phyloP scores from a whole-genome alignment of 768 basidiomycete species.

The Rhizopogon vesiculosus region DNA sequence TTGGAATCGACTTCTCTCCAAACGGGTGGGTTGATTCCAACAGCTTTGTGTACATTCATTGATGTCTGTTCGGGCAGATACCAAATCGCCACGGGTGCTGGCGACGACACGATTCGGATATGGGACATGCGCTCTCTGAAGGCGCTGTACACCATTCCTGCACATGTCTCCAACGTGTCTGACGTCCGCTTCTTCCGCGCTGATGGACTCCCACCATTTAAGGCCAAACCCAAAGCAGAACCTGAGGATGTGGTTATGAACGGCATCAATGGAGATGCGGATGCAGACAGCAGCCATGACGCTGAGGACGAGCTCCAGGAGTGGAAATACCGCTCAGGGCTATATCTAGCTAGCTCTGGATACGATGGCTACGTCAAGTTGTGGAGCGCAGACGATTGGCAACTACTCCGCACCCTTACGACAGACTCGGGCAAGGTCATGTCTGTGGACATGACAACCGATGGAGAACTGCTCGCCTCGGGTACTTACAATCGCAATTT shows the following conservation, averaged over 20 bases:
- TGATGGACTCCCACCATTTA: conserved; percentile 45
- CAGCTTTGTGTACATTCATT: not conserved
- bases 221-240: conserved; percentile 18
- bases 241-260: conserved; percentile 49
- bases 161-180: conserved; percentile 91
- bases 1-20: conserved; percentile 88
- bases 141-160: conserved; percentile 93
- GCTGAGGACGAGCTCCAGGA: conserved; percentile 41
- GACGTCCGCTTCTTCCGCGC: conserved; percentile 92
- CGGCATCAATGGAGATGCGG: conserved; percentile 30
- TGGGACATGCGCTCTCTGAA: conserved; percentile 97
- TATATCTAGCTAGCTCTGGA: conserved; percentile 90
- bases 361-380: conserved; percentile 95
- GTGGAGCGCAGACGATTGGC: conserved; percentile 99
- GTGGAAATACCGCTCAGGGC: conserved; percentile 78
- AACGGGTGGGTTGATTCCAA: conserved; percentile 66
- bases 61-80: conserved; percentile 51
- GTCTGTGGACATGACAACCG: conserved; percentile 88
- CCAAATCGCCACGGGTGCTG: conserved; percentile 95
- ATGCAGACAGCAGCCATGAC: conserved; percentile 25
- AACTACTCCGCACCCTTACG: conserved; percentile 78
- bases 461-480: conserved; percentile 79
- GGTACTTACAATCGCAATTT: conserved; percentile 94
- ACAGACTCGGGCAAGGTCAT: conserved; percentile 99
- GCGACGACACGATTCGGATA: conserved; percentile 96